phyloP scores from a whole-genome alignment of 495 filamentous ascomycete genomes.

The Penicillium odoratum region DNA sequence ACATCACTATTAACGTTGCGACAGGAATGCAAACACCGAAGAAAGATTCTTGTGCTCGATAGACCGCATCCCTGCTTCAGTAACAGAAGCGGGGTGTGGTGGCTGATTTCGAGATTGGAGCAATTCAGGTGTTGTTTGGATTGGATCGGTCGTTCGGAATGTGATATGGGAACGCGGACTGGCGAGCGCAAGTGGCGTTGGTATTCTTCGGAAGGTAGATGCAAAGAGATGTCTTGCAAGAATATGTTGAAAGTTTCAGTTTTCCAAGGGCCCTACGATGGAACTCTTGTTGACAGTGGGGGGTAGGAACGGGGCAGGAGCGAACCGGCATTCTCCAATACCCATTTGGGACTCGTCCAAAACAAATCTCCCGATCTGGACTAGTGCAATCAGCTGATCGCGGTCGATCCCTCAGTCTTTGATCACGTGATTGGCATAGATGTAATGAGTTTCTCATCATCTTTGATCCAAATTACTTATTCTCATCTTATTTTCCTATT shows the following conservation, averaged over 20 bases:
- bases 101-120: constrained; percentile 13
- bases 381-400: constrained; percentile 36
- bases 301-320: constrained; percentile 25
- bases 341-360: constrained; percentile 23
- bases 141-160: constrained; percentile 27
- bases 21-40: constrained; percentile 34
- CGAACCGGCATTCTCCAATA: constrained; percentile 30
- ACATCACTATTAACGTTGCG: constrained; percentile 38
- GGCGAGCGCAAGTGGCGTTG: neutral
- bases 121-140: neutral
- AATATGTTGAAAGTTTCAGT: neutral
- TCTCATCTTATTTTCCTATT: neutral
- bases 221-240: neutral
- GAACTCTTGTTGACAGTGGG: constrained; percentile 30
- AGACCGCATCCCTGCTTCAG: constrained; percentile 47
- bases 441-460: no score
- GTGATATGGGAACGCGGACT: constrained; percentile 28
- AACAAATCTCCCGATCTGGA: constrained; percentile 50
- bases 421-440: constrained; percentile 13
- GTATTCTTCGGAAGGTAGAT: neutral
- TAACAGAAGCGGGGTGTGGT: constrained; percentile 29
- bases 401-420: constrained; percentile 15
- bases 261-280: constrained; percentile 14
- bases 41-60: constrained; percentile 29
- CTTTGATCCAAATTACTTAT: neutral